These are phyloP conservation scores for Alnus glutinosa DNA, from an alignment of 306 rosid genomes.

Conservation along the genomic window DNA sequence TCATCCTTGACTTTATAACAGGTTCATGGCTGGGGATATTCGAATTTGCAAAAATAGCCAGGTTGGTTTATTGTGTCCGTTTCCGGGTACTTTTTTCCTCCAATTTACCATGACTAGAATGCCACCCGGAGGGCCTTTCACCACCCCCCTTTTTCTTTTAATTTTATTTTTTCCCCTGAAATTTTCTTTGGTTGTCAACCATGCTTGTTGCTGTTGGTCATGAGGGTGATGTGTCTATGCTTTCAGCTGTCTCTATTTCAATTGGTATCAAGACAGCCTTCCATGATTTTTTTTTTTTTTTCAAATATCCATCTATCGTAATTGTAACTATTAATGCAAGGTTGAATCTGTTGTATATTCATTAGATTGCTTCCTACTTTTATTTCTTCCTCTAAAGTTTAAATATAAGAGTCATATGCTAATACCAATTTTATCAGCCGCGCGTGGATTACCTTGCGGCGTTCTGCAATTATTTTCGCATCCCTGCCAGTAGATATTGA, in stretches of 20 bases:
- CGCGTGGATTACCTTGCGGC: not conserved
- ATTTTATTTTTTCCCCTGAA: not conserved
- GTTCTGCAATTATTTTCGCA: not conserved
- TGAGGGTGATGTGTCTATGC: constrained; percentile 6
- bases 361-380: not conserved
- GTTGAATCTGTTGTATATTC: not conserved
- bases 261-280: not conserved
- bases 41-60: constrained; percentile 15
- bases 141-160: not conserved
- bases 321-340: constrained; percentile 8
- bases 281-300: not conserved
- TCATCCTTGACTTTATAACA: not conserved
- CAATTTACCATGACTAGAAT: constrained; percentile 24
- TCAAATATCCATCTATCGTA: not conserved
- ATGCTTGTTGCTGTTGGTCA: not conserved
- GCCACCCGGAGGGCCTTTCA: constrained; percentile 15
- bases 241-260: not conserved
- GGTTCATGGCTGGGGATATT: not conserved
- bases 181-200: not conserved
- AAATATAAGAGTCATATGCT: not conserved
- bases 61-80: constrained; percentile 23
- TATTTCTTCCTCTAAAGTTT: not conserved
- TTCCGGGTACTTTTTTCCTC: constrained; percentile 23
- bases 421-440: not conserved
- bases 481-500: not conserved